These are phyloP conservation scores for Aspergillus steynii DNA, from an alignment of 495 filamentous ascomycete species.

Conservation along the genomic window DNA sequence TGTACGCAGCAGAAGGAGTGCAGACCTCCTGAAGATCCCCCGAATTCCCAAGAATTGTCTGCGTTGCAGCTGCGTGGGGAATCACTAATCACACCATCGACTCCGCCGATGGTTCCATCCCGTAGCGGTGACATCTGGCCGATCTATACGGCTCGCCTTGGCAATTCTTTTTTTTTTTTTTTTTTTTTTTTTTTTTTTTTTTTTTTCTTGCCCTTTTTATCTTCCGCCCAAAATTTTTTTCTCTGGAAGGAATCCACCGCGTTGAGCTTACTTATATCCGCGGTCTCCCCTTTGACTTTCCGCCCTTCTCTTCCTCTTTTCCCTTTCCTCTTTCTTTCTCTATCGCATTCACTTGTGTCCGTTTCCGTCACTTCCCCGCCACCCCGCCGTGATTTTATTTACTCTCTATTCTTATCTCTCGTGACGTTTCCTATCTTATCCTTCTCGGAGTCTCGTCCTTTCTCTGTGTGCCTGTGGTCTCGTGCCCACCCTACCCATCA, in stretches of 20 bases:
- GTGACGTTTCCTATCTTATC: neutral
- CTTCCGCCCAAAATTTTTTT: conserved; percentile 1
- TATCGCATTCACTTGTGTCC: neutral
- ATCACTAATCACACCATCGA: conserved; percentile 45
- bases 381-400: neutral
- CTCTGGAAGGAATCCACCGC: conserved; percentile 3
- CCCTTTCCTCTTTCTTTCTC: conserved; percentile 11
- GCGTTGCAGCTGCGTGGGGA: conserved; percentile 3
- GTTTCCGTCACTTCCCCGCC: conserved; percentile 6
- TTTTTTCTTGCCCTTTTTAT: neutral
- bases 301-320: conserved; percentile 20
- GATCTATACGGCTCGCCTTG: conserved; percentile 5
- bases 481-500: conserved; percentile 16
- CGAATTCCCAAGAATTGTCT: conserved; percentile 1
- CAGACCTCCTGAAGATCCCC: conserved; percentile 11
- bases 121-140: conserved; percentile 22
- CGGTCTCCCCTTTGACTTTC: neutral
- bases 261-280: conserved; percentile 12
- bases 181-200: conserved; percentile 4
- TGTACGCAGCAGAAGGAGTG: no score
- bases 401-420: conserved; percentile 3
- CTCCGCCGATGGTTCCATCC: conserved; percentile 35
- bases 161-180: conserved; percentile 14
- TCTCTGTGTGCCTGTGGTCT: neutral
- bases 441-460: neutral